These are phyloP conservation scores for Astrothelium macrocarpum DNA, from an alignment of 495 filamentous ascomycete species.

Conservation along the genomic window DNA sequence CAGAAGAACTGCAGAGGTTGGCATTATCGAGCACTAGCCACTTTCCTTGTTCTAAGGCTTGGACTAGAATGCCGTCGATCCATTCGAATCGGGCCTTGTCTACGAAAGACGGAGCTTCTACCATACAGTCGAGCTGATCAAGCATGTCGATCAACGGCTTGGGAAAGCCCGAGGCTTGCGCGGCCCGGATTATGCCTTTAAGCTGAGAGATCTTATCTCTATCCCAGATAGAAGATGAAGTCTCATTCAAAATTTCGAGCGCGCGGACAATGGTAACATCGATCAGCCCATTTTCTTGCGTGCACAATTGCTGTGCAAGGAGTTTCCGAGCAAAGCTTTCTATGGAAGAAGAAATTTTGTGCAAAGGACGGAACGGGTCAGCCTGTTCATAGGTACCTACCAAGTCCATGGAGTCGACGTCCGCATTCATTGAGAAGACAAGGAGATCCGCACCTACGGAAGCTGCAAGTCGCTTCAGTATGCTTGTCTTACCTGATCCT, in stretches of 20 bases:
- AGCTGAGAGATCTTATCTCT: constrained; percentile 1
- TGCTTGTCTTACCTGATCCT: constrained; percentile 73
- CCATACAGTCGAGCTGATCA: background rate
- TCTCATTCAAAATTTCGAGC: background rate
- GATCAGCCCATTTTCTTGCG: background rate
- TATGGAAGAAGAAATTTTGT: background rate
- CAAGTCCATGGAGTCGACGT: constrained; percentile 93
- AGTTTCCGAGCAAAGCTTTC: background rate
- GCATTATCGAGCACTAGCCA: constrained; percentile 97
- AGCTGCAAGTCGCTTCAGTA: constrained; percentile 71
- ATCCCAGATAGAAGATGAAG: background rate
- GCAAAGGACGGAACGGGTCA: constrained; percentile 53
- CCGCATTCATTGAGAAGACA: constrained; percentile 76
- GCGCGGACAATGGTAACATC: background rate
- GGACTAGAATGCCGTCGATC: constrained; percentile 84
- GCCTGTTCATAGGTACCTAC: constrained; percentile 95
- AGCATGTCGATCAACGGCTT: background rate
- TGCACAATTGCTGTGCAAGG: background rate
- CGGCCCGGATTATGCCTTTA: background rate
- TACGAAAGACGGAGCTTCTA: constrained; percentile 19
- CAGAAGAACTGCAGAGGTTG: constrained; percentile 89
- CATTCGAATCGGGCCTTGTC: constrained; percentile 83
- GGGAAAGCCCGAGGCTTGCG: background rate
- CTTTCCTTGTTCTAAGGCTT: constrained; percentile 72
- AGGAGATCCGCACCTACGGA: constrained; percentile 61